Conservation (phyloP, 192 early-diverging fungal species). For the Chytriomyces sp. region DNA sequence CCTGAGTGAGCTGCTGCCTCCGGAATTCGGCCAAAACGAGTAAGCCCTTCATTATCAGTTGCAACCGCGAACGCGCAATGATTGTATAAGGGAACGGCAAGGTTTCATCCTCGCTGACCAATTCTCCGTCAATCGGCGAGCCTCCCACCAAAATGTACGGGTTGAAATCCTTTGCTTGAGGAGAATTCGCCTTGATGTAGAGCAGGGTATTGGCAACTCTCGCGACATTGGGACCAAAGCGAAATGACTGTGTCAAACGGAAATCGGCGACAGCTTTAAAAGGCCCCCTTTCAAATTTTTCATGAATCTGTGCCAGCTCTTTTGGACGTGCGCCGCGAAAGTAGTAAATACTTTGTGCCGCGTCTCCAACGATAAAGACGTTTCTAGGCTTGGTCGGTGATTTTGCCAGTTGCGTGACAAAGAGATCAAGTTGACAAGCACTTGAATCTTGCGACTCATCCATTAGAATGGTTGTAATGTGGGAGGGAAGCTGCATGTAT, state of each 20-base stretch:
- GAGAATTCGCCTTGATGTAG: conserved; percentile 26
- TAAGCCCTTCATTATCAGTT: conserved; percentile 25
- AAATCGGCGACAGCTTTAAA: conserved; percentile 1
- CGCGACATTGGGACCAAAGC: conserved; percentile 21
- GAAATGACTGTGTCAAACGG: conserved; percentile 22
- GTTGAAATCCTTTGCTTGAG: conserved; percentile 35
- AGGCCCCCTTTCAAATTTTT: not conserved
- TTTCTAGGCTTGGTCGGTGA: not conserved
- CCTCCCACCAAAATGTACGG: conserved; percentile 23
- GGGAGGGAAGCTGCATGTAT: not conserved
- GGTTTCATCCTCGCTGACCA: not conserved
- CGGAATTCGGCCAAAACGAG: not conserved
- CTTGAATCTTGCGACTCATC: conserved; percentile 34
- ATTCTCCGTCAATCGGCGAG: not conserved
- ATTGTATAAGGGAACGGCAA: conserved; percentile 35
- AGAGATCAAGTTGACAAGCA: conserved; percentile 37
- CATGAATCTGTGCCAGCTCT: conserved; percentile 29
- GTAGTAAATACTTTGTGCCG: conserved; percentile 33
- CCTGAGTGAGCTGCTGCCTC: not conserved
- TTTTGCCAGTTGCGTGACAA: conserved; percentile 24
- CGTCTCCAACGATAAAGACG: conserved; percentile 34
- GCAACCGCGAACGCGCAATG: conserved; percentile 20
- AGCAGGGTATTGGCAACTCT: conserved; percentile 28
- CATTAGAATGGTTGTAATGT: conserved; percentile 26
- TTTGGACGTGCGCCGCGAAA: conserved; percentile 37